Evolutionary conservation across 352 stramenopile genomes (phyloP).

Genomic region (Phytophthora chlamydospora): DNA sequence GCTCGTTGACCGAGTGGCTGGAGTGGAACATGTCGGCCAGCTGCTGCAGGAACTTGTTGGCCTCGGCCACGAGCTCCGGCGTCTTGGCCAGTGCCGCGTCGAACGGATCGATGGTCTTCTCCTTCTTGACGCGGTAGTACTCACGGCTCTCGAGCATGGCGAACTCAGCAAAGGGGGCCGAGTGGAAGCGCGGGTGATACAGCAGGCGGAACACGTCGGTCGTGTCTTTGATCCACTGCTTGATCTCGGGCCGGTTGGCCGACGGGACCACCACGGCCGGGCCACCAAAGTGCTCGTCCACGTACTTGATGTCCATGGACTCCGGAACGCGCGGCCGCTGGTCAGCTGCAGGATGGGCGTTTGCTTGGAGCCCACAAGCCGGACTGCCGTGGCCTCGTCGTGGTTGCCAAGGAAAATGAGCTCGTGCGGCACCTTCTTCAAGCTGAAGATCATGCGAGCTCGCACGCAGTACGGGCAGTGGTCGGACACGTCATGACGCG

Average conservation of each 20-base stretch:
- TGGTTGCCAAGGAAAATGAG: slow-evolving; percentile 57
- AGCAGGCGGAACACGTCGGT: slow-evolving; percentile 38
- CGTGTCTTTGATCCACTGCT: slow-evolving; percentile 50
- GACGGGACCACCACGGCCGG: slow-evolving; percentile 38
- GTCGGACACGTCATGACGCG: slow-evolving; percentile 70
- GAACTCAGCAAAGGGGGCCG: slow-evolving; percentile 59
- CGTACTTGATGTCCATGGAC: slow-evolving; percentile 69
- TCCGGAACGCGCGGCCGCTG: slow-evolving; percentile 50
- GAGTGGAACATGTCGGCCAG: slow-evolving; percentile 51
- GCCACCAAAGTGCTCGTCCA: slow-evolving; percentile 58
- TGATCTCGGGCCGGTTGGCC: slow-evolving; percentile 44
- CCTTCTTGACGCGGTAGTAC: slow-evolving; percentile 62
- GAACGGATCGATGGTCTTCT: slow-evolving; percentile 52
- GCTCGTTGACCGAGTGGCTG: slow-evolving; percentile 51
- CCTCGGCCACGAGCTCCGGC: slow-evolving; percentile 46
- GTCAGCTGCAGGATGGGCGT: slow-evolving; percentile 57
- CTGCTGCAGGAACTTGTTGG: slow-evolving; percentile 45
- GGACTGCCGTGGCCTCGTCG: slow-evolving; percentile 60
- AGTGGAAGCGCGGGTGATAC: slow-evolving; percentile 53
- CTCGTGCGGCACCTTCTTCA: slow-evolving; percentile 53
- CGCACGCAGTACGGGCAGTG: slow-evolving; percentile 63
- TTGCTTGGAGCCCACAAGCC: slow-evolving; percentile 54
- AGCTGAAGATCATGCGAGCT: slow-evolving; percentile 56
- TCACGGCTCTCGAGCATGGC: slow-evolving; percentile 47
- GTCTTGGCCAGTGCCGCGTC: slow-evolving; percentile 43